Conservation (phyloP, 176 grass and related monocot genomes). For the Musa itinerans region DNA sequence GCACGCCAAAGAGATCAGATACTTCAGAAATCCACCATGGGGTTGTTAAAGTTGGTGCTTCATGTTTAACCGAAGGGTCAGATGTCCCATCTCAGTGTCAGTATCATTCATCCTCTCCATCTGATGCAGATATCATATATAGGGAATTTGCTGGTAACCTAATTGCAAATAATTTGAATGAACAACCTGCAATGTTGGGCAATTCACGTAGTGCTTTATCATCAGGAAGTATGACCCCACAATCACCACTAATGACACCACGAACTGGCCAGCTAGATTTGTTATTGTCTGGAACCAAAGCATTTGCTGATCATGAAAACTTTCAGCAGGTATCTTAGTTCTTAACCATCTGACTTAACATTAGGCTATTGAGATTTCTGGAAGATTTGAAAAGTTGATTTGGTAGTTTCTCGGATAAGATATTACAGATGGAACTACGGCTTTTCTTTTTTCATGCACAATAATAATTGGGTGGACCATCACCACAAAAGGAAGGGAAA, state of each 20-base stretch:
- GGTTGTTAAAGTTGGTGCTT: constrained; percentile 24
- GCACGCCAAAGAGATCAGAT: constrained; percentile 10
- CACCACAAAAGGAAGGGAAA: too few species aligned
- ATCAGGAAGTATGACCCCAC: constrained; percentile 44
- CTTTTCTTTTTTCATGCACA: too few species aligned
- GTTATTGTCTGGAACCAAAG: constrained; percentile 48
- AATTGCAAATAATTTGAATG: constrained; percentile 15
- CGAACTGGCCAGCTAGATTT: constrained; percentile 55
- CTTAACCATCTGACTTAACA: not conserved
- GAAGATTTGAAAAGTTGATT: not conserved
- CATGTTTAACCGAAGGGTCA: constrained; percentile 27
- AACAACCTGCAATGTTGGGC: constrained; percentile 8
- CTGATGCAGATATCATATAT: constrained; percentile 27
- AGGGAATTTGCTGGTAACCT: constrained; percentile 35
- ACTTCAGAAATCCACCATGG: constrained; percentile 16
- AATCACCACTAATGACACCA: constrained; percentile 63
- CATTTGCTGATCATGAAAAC: constrained; percentile 67
- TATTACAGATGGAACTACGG: not conserved
- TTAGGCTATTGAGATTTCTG: not conserved
- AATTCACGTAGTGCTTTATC: constrained; percentile 23
- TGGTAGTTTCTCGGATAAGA: not conserved
- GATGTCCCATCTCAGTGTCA: constrained; percentile 23
- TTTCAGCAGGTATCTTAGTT: constrained; percentile 62
- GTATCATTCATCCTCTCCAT: constrained; percentile 22
- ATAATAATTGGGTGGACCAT: too few species aligned